Conservation (phyloP, 2,329 filamentous ascomycete genomes). For the Colletotrichum ledebouriae region DNA sequence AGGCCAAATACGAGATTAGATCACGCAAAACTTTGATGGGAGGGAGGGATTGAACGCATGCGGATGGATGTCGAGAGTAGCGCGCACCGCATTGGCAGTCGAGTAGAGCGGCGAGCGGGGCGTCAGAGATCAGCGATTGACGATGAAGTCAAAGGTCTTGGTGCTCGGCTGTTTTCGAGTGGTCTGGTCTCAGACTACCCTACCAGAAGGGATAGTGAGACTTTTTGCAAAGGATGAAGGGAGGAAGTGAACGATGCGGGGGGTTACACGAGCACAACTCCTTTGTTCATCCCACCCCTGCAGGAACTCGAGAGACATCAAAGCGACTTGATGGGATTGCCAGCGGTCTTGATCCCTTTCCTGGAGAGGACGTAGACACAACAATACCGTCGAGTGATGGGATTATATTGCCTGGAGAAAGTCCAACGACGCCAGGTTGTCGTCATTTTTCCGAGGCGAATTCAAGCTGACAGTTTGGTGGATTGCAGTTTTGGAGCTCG, state of each 20-base stretch:
- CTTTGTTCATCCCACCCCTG: constrained; percentile 25
- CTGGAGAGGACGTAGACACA: too few species aligned
- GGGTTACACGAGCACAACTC: constrained; percentile 14
- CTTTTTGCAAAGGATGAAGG: constrained; percentile 9
- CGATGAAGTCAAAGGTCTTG: constrained; percentile 26
- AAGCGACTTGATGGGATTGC: background rate
- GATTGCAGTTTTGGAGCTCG: background rate
- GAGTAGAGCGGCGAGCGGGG: background rate
- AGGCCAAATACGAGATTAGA: constrained; percentile 14
- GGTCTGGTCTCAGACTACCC: constrained; percentile 3
- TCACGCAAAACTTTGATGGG: background rate
- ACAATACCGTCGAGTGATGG: too few species aligned
- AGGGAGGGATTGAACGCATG: constrained; percentile 26
- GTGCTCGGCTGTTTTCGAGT: constrained; percentile 35
- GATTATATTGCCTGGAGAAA: too few species aligned
- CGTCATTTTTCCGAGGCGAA: too few species aligned
- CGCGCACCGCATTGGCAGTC: constrained; percentile 21
- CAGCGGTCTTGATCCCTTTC: constrained; percentile 15
- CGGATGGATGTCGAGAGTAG: constrained; percentile 18
- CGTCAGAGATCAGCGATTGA: constrained; percentile 4
- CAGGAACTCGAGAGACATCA: background rate
- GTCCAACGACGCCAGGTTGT: too few species aligned
- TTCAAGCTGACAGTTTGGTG: too few species aligned
- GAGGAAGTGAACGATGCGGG: background rate
- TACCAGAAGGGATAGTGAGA: constrained; percentile 16